phyloP scores from a whole-genome alignment of 2,329 filamentous ascomycete species.

The Phaeosphaeriaceae sp. region DNA sequence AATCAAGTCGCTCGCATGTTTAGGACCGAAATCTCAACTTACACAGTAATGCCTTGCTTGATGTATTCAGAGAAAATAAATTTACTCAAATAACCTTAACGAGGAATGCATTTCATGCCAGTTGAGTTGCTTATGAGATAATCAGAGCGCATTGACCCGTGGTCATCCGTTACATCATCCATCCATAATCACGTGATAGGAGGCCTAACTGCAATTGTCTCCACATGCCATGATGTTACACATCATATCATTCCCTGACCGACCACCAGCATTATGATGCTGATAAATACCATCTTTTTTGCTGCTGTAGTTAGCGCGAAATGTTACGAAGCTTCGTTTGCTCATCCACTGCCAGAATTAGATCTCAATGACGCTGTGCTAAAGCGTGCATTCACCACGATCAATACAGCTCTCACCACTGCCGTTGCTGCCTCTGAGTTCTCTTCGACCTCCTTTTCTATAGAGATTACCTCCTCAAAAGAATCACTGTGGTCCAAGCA shows the following conservation, averaged over 20 bases:
- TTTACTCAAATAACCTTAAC: too few relatives aligned
- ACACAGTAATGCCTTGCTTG: too few relatives aligned
- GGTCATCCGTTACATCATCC: too few relatives aligned
- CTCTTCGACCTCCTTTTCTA: slow-evolving; percentile 47
- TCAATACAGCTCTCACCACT: slow-evolving; percentile 32
- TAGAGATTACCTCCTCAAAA: slow-evolving; percentile 49
- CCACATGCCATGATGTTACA: too few relatives aligned
- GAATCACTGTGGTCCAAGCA: slow-evolving; percentile 48
- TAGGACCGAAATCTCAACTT: too few relatives aligned
- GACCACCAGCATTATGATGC: slow-evolving; percentile 19
- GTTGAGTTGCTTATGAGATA: too few relatives aligned
- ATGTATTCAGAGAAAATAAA: too few relatives aligned
- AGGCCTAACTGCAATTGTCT: too few relatives aligned
- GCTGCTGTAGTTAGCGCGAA: slow-evolving; percentile 21
- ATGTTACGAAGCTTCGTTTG: slow-evolving; percentile 48
- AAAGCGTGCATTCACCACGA: slow-evolving; percentile 36
- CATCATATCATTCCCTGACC: slow-evolving; percentile 9
- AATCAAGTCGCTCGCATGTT: too few relatives aligned
- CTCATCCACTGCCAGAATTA: slow-evolving; percentile 47
- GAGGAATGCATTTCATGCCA: too few relatives aligned
- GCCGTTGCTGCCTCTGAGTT: slow-evolving; percentile 38
- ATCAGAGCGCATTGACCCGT: too few relatives aligned
- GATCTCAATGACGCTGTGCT: slow-evolving; percentile 35
- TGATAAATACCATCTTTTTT: slow-evolving; percentile 11
- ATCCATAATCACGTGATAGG: too few relatives aligned